These are phyloP conservation scores for Myxozyma neotropica DNA, from an alignment of 805 yeast genomes.

Conservation along the genomic window DNA sequence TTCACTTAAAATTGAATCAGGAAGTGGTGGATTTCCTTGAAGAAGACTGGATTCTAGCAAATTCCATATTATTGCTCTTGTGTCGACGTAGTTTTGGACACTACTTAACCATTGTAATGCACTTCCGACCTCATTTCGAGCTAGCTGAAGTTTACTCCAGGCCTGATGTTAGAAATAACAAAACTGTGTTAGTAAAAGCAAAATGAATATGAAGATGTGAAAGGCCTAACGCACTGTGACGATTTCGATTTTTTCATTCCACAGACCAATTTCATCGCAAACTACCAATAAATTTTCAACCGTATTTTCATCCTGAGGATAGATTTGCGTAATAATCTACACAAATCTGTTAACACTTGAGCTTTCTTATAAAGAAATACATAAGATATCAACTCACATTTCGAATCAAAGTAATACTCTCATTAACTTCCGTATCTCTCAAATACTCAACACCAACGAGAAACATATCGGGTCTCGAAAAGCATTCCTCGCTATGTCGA, in stretches of 20 bases:
- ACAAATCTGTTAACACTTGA: not conserved
- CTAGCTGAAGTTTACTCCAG: constrained; percentile 24
- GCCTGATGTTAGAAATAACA: constrained; percentile 4
- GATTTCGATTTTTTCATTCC: constrained; percentile 10
- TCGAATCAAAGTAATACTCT: constrained; percentile 30
- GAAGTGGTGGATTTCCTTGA: constrained; percentile 15
- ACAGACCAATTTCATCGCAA: constrained; percentile 27
- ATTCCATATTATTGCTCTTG: constrained; percentile 37
- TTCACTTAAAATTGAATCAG: constrained; percentile 21
- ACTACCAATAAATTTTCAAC: constrained; percentile 15
- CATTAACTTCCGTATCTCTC: constrained; percentile 29
- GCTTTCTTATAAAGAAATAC: too few species aligned
- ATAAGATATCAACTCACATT: constrained; percentile 15
- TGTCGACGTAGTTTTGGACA: constrained; percentile 31
- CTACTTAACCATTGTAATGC: constrained; percentile 38
- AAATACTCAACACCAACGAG: constrained; percentile 38
- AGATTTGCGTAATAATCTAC: constrained; percentile 25
- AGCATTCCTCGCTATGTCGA: constrained; percentile 37
- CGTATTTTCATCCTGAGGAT: constrained; percentile 18
- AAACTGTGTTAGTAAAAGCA: not conserved
- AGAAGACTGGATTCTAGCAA: constrained; percentile 37
- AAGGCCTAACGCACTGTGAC: constrained; percentile 12
- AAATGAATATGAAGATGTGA: not conserved
- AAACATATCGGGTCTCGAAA: constrained; percentile 31
- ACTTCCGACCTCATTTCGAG: constrained; percentile 21